Percentiles rank a stretch among this genome's conserved stretches.
These are phyloP conservation scores for Russula ochroleuca DNA, from an alignment of 768 basidiomycete genomes.

Conservation along the genomic window DNA sequence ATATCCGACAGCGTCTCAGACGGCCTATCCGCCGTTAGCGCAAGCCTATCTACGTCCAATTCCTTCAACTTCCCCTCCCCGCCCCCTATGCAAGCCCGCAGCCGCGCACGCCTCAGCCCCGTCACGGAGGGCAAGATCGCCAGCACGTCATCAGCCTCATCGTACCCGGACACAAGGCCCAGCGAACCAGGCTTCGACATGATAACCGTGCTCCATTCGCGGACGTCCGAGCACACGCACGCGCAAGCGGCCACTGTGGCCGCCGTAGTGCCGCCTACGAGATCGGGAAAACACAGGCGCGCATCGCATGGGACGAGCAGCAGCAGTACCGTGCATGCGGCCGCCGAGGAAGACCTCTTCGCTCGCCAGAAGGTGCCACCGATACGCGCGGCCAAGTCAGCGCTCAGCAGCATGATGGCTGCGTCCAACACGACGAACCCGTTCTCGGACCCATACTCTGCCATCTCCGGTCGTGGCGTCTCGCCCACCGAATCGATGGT, in stretches of 20 bases:
- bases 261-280: not conserved
- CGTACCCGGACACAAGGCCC: constrained; percentile 32
- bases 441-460: constrained; percentile 81
- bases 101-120: constrained; percentile 54
- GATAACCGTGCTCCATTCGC: constrained; percentile 41
- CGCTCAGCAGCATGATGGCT: constrained; percentile 71
- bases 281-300: constrained; percentile 19
- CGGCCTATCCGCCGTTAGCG: constrained; percentile 54
- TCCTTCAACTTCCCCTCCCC: constrained; percentile 52
- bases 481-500: constrained; percentile 52
- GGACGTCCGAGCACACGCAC: constrained; percentile 20
- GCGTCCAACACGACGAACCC: constrained; percentile 68
- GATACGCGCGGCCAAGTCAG: constrained; percentile 51
- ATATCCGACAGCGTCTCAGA: constrained; percentile 64
- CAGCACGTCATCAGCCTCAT: not conserved
- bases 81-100: constrained; percentile 38
- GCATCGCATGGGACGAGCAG: constrained; percentile 24
- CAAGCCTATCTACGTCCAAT: constrained; percentile 48
- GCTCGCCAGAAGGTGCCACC: constrained; percentile 44
- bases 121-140: constrained; percentile 36
- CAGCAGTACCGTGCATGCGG: not conserved
- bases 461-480: constrained; percentile 73
- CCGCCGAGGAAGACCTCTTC: constrained; percentile 39
- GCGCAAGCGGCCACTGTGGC: not conserved
- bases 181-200: constrained; percentile 53